These are phyloP conservation scores for Cryptosporidium muris DNA, from an alignment of 169 alveolate species.

Conservation along the genomic window DNA sequence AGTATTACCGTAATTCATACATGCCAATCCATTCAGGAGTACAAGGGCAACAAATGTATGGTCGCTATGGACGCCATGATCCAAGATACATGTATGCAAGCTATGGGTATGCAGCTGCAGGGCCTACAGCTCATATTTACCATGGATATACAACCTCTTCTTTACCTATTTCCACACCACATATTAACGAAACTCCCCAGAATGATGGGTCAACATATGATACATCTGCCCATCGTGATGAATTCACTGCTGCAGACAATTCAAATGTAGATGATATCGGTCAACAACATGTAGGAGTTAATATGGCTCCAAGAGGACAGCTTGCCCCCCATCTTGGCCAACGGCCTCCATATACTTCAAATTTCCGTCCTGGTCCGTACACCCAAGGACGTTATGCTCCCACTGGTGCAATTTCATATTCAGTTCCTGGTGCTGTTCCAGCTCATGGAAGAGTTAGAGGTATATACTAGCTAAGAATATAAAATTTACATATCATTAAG, in stretches of 20 bases:
- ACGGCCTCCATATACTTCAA: no score
- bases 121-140: constrained; percentile 7
- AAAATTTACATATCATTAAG: constrained; percentile 5
- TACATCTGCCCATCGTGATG: constrained; percentile 4
- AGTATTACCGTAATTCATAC: constrained; percentile 53
- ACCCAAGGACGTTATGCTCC: constrained; percentile 71
- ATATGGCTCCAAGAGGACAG: neutral
- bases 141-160: constrained; percentile 6
- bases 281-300: constrained; percentile 5
- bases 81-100: constrained; percentile 60
- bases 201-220: neutral
- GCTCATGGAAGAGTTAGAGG: constrained; percentile 65
- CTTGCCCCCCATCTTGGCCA: constrained; percentile 4
- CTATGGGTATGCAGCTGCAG: constrained; percentile 30
- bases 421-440: constrained; percentile 61
- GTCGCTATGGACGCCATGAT: constrained; percentile 65
- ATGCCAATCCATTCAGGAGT: constrained; percentile 53
- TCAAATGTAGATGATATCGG: neutral
- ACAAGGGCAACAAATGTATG: constrained; percentile 58
- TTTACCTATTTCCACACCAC: constrained; percentile 38
- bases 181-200: neutral
- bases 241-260: neutral
- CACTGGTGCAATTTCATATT: constrained; percentile 51
- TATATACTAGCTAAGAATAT: constrained; percentile 3
- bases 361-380: constrained; percentile 60